Evolutionary conservation across 2,329 filamentous ascomycete genomes (phyloP), one percentile per base, ranked within the genome.

Genomic region (Phialophora verrucosa): DNA sequence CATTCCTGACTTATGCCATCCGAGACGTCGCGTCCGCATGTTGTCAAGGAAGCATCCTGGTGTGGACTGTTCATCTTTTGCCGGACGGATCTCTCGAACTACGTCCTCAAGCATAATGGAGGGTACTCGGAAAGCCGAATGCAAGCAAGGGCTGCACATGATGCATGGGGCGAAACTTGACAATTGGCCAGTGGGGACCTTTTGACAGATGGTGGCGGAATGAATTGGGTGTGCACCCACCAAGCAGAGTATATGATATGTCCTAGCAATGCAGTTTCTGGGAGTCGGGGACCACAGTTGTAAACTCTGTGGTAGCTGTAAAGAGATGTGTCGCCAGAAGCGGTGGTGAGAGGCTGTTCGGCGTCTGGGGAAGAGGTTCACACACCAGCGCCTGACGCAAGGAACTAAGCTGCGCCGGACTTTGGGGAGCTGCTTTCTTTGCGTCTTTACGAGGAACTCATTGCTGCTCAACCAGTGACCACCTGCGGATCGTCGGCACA

Each of bases 1-100:
- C 49, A 51, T 51, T 51, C 49, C 25, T 51, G 49, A 51, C 25
- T 51, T 51, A 51, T 51, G 49, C 20, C 25, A 29, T 11, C 3
- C 14, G 12, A 51, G 49, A 51, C 20, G 49, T 51, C 49, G 20
- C 49, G 49, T 25, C 20, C 2, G 25, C 49, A 29, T 23, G 20
- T 20, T 51, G 49, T 25, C 23, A 51, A n/a, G 17, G 17, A n/a
- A n/a, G 38, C 4, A 44, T 44, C 14, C 38, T 44, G 38, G 3
- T 4, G 17, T 44, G 17, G 38, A 44, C 38, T n/a, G n/a, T 20
- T 10, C 38, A 5, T n/a, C 5, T 44, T 44, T 44, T n/a, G 38
- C 14, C 38, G 38, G 38, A 44, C 10, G 23, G 11, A 0, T 27
- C 49, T 25, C 8, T 51, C 49, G 49, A 51, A 51, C 49, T 23